Base-by-base conservation (phyloP, 192 early-diverging fungal species). In the Chytriomyces sp. region DNA sequence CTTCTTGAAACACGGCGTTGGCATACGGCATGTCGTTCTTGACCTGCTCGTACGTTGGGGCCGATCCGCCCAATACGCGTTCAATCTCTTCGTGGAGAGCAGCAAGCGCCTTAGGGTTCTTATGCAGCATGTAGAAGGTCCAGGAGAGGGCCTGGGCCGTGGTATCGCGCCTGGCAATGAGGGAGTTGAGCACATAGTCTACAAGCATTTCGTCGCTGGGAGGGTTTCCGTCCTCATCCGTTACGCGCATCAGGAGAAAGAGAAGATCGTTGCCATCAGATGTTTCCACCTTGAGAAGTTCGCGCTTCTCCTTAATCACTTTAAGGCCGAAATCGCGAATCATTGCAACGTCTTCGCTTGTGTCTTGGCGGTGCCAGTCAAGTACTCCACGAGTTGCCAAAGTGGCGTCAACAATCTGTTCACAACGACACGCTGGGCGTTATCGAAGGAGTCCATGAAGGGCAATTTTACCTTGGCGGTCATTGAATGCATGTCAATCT, bases 141-240 rank as follows among this genome's bases (percentile, higher is more conserved):
- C 88, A 88, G 19, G 70, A 70, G 4, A 88, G 67, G 0, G 79
- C 81, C 69, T 88, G 81, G 30, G 91, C 78, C 49, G 87, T 86
- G 39, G 87, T 78, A 75, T 88, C 79, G 67, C 88, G 77, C 71
- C 78, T 75, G 25, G 75, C 80, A 65, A 81, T 74, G 19, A 81
- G 68, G 22, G 79, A 74, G 63, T 79, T 80, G n/a, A 81, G 28
- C 5, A 81, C 74, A 30, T 58, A 37, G 44, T 81, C 80, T 31
- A 32, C 34, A 31, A 80, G 71, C 65, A 55, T 17, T 33, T 73
- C 59, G 44, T 81, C 80, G 32, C 22, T 66, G 25, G 41, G 32
- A 1, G 17, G n/a, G 3, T 44, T 39, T 28, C 70, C 77, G 36
- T 74, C 65, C 26, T 52, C 54, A 28, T 79, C 41, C 14, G 12